Conservation (phyloP, 2,329 filamentous ascomycete genomes). For the Aspergillus sp. region DNA sequence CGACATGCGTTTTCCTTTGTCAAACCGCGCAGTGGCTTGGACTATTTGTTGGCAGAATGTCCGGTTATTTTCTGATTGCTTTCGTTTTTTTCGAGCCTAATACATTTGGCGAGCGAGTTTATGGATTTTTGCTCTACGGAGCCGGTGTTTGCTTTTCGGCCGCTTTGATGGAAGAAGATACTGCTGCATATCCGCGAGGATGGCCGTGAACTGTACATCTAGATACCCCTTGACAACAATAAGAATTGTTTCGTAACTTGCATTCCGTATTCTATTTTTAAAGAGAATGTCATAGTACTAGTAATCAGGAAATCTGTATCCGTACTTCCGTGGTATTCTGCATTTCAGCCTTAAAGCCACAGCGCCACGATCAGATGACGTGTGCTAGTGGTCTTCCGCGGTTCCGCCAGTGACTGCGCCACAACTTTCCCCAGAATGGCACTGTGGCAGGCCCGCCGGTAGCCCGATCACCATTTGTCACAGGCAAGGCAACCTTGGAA, state of each 20-base stretch:
- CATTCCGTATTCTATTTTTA: too few species aligned
- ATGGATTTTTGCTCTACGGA: conserved; percentile 8
- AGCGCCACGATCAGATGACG: conserved; percentile 14
- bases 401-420: conserved; percentile 7
- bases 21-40: conserved; percentile 5
- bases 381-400: neutral
- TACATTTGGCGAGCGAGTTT: conserved; percentile 10
- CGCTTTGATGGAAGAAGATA: conserved; percentile 7
- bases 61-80: conserved; percentile 10
- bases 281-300: too few species aligned
- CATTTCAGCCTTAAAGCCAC: neutral
- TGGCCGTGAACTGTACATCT: conserved; percentile 28
- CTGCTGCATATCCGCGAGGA: conserved; percentile 7
- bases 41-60: conserved; percentile 9
- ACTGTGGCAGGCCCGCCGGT: neutral
- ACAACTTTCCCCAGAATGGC: conserved; percentile 10
- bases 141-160: conserved; percentile 13
- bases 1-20: conserved; percentile 9
- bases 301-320: too few species aligned
- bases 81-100: conserved; percentile 6
- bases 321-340: neutral
- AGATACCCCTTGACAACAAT: conserved; percentile 33
- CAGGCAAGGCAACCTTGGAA: conserved; percentile 3
- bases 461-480: conserved; percentile 10
- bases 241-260: conserved; percentile 10